phyloP scores from a whole-genome alignment of 257 asterid genomes.

The Catharanthus roseus region DNA sequence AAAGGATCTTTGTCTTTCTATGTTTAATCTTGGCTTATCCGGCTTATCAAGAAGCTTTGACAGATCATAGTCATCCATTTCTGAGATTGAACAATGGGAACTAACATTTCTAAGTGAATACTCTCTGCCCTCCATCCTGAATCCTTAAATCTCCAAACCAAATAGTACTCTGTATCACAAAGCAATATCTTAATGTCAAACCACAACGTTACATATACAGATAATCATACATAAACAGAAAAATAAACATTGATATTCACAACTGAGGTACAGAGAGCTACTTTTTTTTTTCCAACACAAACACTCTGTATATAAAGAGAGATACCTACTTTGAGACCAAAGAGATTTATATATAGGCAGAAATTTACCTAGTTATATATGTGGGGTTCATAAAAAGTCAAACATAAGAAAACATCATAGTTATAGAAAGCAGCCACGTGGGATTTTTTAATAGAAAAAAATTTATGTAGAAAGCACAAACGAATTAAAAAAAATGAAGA shows the following conservation, averaged over 20 bases:
- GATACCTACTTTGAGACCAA: background rate
- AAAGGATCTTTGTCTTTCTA: slow-evolving; percentile 63
- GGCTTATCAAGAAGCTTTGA: slow-evolving; percentile 58
- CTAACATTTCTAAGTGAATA: slow-evolving; percentile 47
- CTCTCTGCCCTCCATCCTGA: slow-evolving; percentile 30
- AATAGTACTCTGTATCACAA: slow-evolving; percentile 18
- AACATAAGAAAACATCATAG: slow-evolving; percentile 7
- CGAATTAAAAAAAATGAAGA: background rate
- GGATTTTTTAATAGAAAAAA: background rate
- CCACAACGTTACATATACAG: background rate
- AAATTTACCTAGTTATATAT: slow-evolving; percentile 7
- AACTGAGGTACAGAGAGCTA: background rate
- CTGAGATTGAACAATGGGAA: slow-evolving; percentile 59
- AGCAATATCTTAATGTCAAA: background rate
- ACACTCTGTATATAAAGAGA: background rate
- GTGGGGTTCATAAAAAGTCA: slow-evolving; percentile 11
- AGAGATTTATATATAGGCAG: background rate
- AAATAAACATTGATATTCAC: background rate
- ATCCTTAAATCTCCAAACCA: slow-evolving; percentile 21
- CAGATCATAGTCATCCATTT: slow-evolving; percentile 57
- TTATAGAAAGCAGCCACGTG: background rate
- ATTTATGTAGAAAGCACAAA: no score
- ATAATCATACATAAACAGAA: background rate
- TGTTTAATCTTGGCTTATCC: slow-evolving; percentile 54
- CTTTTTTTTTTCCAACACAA: background rate